Percentiles rank a stretch among this genome's conserved stretches.
Evolutionary conservation across 2,329 filamentous ascomycete species (phyloP).

Genomic region (Sphaerostilbella broomeana): DNA sequence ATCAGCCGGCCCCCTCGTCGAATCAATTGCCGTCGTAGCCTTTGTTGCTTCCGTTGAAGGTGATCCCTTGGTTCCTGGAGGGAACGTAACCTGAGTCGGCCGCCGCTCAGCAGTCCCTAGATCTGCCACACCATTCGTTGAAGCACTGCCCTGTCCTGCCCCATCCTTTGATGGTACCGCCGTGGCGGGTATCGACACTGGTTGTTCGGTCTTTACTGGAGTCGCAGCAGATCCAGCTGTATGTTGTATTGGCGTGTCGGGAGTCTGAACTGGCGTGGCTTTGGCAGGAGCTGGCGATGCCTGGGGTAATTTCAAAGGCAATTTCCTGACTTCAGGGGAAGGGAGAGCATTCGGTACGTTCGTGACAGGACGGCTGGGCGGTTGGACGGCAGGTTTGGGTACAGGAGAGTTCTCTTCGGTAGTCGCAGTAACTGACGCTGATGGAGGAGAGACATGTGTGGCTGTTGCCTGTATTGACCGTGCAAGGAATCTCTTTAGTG

Average conservation of each 20-base stretch:
- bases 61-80: constrained; percentile 26
- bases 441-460: constrained; percentile 10
- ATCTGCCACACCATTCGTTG: constrained; percentile 3
- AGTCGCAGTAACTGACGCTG: constrained; percentile 11
- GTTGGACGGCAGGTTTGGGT: constrained; percentile 13
- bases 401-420: constrained; percentile 11
- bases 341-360: neutral
- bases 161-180: neutral
- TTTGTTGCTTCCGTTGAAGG: constrained; percentile 13
- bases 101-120: constrained; percentile 9
- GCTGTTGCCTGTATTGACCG: constrained; percentile 21
- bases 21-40: constrained; percentile 7
- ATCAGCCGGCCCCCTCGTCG: neutral
- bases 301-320: constrained; percentile 1
- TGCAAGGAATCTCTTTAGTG: constrained; percentile 32
- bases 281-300: neutral
- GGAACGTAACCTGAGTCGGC: constrained; percentile 27
- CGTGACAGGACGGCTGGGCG: constrained; percentile 8
- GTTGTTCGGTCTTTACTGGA: neutral
- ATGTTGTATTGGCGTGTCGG: neutral
- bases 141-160: neutral
- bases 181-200: neutral
- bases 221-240: neutral
- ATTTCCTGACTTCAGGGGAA: neutral
- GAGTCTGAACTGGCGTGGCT: neutral